A percentile compares a stretch with the other conserved stretches of the same genome.
Conservation (phyloP, 768 basidiomycete species). For the Boletus speciosus region DNA sequence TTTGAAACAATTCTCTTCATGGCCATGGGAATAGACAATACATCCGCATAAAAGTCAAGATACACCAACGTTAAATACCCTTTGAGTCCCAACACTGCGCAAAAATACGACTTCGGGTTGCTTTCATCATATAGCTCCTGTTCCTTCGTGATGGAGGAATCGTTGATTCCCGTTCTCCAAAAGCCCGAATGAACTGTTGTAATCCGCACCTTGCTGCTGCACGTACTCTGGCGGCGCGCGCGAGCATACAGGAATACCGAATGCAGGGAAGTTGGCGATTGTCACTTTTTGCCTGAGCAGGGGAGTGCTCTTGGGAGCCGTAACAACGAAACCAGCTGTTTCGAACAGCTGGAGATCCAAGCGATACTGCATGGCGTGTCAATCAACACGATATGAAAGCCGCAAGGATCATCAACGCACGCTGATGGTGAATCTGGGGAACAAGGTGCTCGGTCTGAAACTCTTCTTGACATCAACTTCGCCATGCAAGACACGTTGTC, state of each 20-base stretch:
- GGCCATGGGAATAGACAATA: slow-evolving; percentile 22
- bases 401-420: slow-evolving; percentile 31
- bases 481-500: slow-evolving; percentile 42
- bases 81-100: background rate
- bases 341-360: slow-evolving; percentile 42
- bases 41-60: background rate
- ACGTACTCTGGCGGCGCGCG: slow-evolving; percentile 54
- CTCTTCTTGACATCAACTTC: slow-evolving; percentile 47
- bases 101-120: background rate
- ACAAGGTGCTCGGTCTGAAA: slow-evolving; percentile 42
- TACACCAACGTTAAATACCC: background rate
- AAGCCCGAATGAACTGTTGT: slow-evolving; percentile 49
- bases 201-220: slow-evolving; percentile 41
- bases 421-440: slow-evolving; percentile 45
- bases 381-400: background rate
- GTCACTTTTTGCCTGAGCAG: slow-evolving; percentile 40
- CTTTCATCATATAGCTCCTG: slow-evolving; percentile 1
- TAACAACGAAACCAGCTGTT: slow-evolving; percentile 40
- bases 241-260: slow-evolving; percentile 40
- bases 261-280: slow-evolving; percentile 38
- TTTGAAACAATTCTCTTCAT: slow-evolving; percentile 65
- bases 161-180: slow-evolving; percentile 57
- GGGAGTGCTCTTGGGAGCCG: slow-evolving; percentile 19
- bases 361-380: slow-evolving; percentile 37
- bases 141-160: slow-evolving; percentile 33